Conservation (phyloP, 108 stramenopile species). For the Pseudonitzschia pungens region DNA sequence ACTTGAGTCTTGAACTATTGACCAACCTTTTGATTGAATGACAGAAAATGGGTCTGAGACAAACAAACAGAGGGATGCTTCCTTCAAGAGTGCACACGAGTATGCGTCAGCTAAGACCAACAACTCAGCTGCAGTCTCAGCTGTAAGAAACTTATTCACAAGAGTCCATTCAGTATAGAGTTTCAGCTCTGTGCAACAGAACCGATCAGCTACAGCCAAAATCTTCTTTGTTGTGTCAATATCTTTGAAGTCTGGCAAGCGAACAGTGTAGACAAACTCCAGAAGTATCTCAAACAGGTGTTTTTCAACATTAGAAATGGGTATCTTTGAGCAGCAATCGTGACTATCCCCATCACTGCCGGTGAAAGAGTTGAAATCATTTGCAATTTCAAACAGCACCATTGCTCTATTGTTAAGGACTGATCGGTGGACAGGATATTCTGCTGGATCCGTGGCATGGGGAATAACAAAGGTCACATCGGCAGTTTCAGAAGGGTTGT, state of each 20-base stretch:
- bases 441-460: too few species aligned
- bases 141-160: background rate
- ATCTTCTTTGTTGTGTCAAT: background rate
- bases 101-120: slow-evolving; percentile 1
- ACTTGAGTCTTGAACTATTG: background rate
- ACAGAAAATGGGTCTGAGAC: background rate
- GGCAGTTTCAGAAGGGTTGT: too few species aligned
- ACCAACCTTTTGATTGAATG: slow-evolving; percentile 5
- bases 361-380: too few species aligned
- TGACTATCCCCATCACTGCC: too few species aligned
- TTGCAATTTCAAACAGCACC: too few species aligned
- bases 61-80: background rate
- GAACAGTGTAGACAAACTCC: background rate
- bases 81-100: slow-evolving; percentile 16
- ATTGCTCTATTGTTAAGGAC: too few species aligned
- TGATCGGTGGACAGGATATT: too few species aligned
- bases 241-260: background rate
- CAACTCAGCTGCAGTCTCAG: background rate
- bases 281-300: background rate
- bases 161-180: slow-evolving; percentile 8
- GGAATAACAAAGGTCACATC: too few species aligned
- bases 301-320: too few species aligned
- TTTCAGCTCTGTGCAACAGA: slow-evolving; percentile 4
- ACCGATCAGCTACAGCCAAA: slow-evolving; percentile 7
- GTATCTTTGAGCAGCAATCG: too few species aligned